Evolutionary conservation across 106 monocot species (phyloP), one percentile per base, ranked within the genome.

Genomic region (Dendrobium catenatum): DNA sequence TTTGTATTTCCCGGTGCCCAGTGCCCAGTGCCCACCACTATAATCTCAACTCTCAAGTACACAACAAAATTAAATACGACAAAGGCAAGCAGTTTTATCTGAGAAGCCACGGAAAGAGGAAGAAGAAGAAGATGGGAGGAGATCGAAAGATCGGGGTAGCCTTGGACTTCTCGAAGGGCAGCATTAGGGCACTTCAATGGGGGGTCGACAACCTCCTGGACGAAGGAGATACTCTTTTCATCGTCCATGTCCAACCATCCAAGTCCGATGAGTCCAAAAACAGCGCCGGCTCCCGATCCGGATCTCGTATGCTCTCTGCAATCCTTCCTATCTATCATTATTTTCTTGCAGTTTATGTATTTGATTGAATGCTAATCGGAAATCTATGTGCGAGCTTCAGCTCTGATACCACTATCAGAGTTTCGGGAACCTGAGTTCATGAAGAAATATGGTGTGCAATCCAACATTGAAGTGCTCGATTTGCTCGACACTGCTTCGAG

Each of bases 111-210:
- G 5, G 10, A 61, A 37, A 33, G 37, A 15, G 1, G 20, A 70
- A 31, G 20, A 15, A n/a, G 24, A 2, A 13, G 56, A 46, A 2
- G 37, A 88, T 88, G 89, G 82, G 66, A 51, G 87, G 85, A 2
- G 89, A 87, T 73, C 82, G 88, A 29, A 90, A 72, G 83, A 80
- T 95, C 84, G 94, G 92, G 9, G 88, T 92, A 70, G 94, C 92
- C 40, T 18, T 92, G 77, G 94, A 95, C 82, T 90, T 83, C 94
- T 95, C 94, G 19, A 75, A 75, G 73, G 92, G 92, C 86, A 88
- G 92, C 90, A 90, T 92, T 73, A 77, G 27, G 16, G 94, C 94
- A 20, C 86, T 95, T 72, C 41, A 72, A 15, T 95, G 94, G 94
- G 92, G 89, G 7, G 79, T 92, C 78, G 90, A 87, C 80, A 95